Evolutionary conservation across 495 filamentous ascomycete genomes (phyloP).

Genomic region (Arthonia radiata): DNA sequence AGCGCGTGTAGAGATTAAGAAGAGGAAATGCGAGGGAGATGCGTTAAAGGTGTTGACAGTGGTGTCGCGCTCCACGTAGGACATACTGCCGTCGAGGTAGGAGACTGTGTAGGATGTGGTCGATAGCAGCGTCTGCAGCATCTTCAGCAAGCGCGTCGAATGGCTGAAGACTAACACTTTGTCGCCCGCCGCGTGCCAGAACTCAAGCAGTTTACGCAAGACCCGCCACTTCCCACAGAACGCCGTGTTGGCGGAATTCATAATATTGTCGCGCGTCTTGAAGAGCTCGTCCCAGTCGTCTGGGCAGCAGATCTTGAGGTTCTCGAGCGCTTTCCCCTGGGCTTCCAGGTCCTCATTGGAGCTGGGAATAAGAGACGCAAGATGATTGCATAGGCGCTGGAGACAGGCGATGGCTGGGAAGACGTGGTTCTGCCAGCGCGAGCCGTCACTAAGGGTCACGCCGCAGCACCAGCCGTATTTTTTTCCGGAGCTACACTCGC

Average conservation of each 20-base stretch:
- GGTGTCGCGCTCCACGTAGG: constrained; percentile 55
- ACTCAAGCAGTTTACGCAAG: constrained; percentile 58
- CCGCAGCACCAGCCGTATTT: constrained; percentile 71
- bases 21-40: constrained; percentile 73
- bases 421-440: constrained; percentile 46
- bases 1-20: constrained; percentile 81
- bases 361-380: constrained; percentile 67
- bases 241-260: constrained; percentile 66
- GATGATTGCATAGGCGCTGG: constrained; percentile 77
- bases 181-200: constrained; percentile 75
- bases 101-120: constrained; percentile 69
- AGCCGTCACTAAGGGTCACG: constrained; percentile 26
- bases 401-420: constrained; percentile 68
- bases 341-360: constrained; percentile 44
- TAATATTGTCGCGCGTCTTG: constrained; percentile 45
- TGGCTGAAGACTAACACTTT: constrained; percentile 90
- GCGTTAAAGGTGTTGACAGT: constrained; percentile 82
- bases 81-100: constrained; percentile 73
- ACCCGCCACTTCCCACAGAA: constrained; percentile 98
- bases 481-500: constrained; percentile 41
- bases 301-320: constrained; percentile 51
- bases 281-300: constrained; percentile 56
- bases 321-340: constrained; percentile 53
- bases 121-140: constrained; percentile 70
- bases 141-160: constrained; percentile 59